A percentile compares a stretch with the other conserved stretches of the same genome.
Conservation (phyloP, 2,329 filamentous ascomycete genomes). For the Trichophyton verrucosum region DNA sequence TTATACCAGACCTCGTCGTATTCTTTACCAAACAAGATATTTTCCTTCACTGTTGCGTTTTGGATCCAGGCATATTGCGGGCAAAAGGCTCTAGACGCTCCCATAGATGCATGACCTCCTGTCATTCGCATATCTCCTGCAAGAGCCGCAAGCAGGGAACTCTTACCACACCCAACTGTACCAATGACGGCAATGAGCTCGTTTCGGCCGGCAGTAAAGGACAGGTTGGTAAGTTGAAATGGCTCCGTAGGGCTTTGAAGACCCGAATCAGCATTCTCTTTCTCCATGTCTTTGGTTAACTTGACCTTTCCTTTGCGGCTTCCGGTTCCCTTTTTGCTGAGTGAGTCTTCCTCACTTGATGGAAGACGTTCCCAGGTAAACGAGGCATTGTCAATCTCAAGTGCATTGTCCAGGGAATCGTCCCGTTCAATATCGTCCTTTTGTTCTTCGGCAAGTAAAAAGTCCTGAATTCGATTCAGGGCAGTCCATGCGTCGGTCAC, state of each 20-base stretch:
- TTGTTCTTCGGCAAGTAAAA: slow-evolving; percentile 73
- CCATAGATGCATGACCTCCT: slow-evolving; percentile 57
- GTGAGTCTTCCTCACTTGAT: slow-evolving; percentile 13
- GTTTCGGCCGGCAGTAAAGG: slow-evolving; percentile 25
- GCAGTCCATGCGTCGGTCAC: slow-evolving; percentile 83
- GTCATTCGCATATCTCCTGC: slow-evolving; percentile 91
- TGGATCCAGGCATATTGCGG: slow-evolving; percentile 98
- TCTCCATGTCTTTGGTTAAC: background rate
- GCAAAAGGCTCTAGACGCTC: slow-evolving; percentile 76
- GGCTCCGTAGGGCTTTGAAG: slow-evolving; percentile 22
- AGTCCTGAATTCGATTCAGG: slow-evolving; percentile 73
- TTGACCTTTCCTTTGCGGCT: background rate
- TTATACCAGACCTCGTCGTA: slow-evolving; percentile 68
- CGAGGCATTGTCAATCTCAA: slow-evolving; percentile 58
- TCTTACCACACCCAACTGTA: slow-evolving; percentile 69
- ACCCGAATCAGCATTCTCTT: slow-evolving; percentile 13
- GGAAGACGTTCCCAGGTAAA: slow-evolving; percentile 70
- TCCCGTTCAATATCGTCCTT: slow-evolving; percentile 55
- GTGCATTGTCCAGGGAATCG: slow-evolving; percentile 40
- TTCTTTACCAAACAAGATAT: slow-evolving; percentile 79
- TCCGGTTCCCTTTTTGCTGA: slow-evolving; percentile 10
- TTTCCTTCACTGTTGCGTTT: slow-evolving; percentile 73
- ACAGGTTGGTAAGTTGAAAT: slow-evolving; percentile 31
- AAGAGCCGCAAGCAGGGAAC: slow-evolving; percentile 71
- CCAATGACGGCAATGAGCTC: slow-evolving; percentile 31